Evolutionary conservation across 2,329 filamentous ascomycete species (phyloP), one percentile per base, ranked within the genome.

Genomic region (Cordyceps cateniannulata): DNA sequence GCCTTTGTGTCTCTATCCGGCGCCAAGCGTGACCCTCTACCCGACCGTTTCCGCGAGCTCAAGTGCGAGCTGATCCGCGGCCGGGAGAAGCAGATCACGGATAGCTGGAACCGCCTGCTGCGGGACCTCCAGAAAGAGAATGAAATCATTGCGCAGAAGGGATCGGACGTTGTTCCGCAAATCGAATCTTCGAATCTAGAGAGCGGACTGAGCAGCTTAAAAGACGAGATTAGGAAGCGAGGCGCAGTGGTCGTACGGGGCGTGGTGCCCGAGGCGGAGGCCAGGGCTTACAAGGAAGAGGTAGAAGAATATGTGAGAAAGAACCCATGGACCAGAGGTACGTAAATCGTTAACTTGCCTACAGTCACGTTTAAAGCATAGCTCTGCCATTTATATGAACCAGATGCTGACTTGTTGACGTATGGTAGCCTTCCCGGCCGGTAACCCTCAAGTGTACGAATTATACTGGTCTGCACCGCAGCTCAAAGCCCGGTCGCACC

Each of bases 401-500:
- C n/a, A n/a, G n/a, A 5, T 38, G 35, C 12, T 9, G 3, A 35
- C 24, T 12, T 25, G 29, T 29, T 57, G 27, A 47, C 42, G 22
- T 29, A 9, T 8, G 3, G 0, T 44, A 81, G 88, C 85, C 2
- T 92, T 90, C 64, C 89, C 88, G 0, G 72, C 80, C 0, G 75
- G 87, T 50, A 79, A 86, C 47, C 88, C 87, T 0, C 85, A 89
- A 49, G 88, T 92, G 6, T 90, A 84, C 67, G 89, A 91, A 70
- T 76, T 92, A 1, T 92, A 91, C 73, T 91, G 88, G 88, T 88
- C 87, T 0, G 78, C 79, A 1, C 77, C 86, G 1, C 89, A 93
- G 69, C 76, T 89, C 48, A 80, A 82, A 64, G 88, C 87, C 3
- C 81, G 89, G n/a, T 75, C 81, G 0, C 86, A 92, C 68, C 82